phyloP scores from a whole-genome alignment of 768 basidiomycete genomes.

The Tulasnella sp. region DNA sequence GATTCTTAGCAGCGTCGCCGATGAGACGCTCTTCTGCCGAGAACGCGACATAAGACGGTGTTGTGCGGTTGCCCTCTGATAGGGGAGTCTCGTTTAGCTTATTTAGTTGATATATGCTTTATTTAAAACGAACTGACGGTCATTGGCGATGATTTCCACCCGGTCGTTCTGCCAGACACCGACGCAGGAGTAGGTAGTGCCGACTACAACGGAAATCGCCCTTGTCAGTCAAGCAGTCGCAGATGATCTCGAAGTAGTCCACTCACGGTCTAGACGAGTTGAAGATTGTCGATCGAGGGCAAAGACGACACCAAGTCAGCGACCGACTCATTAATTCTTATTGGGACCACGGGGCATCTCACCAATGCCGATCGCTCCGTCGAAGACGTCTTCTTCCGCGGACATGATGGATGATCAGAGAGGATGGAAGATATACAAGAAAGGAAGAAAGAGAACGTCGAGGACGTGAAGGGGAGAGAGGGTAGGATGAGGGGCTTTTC shows the following conservation, averaged over 20 bases:
- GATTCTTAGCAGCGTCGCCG: slow-evolving; percentile 97
- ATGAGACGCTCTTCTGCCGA: slow-evolving; percentile 92
- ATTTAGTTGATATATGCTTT: slow-evolving; percentile 10
- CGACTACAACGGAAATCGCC: slow-evolving; percentile 32
- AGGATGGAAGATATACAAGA: slow-evolving; percentile 23
- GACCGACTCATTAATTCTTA: background rate
- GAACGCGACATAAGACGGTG: slow-evolving; percentile 99
- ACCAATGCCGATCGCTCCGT: slow-evolving; percentile 96
- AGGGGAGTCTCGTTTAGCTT: background rate
- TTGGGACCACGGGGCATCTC: slow-evolving; percentile 8
- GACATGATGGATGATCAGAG: slow-evolving; percentile 40
- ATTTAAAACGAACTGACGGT: slow-evolving; percentile 49
- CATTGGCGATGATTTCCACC: slow-evolving; percentile 97
- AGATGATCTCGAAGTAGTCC: slow-evolving; percentile 17
- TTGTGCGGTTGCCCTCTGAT: slow-evolving; percentile 94
- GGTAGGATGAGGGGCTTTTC: background rate
- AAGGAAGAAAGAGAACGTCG: slow-evolving; percentile 26
- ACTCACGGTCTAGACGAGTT: slow-evolving; percentile 3
- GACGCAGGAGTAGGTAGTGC: slow-evolving; percentile 98
- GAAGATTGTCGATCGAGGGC: background rate
- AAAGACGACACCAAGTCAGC: slow-evolving; percentile 2
- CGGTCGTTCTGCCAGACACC: slow-evolving; percentile 99
- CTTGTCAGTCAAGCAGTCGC: slow-evolving; percentile 21
- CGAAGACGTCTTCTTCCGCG: slow-evolving; percentile 68
- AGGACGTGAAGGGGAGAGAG: slow-evolving; percentile 15